A percentile compares a stretch with the other conserved stretches of the same genome.
phyloP scores from a whole-genome alignment of 257 asterid genomes.

The Nicotiana obtusifolia region DNA sequence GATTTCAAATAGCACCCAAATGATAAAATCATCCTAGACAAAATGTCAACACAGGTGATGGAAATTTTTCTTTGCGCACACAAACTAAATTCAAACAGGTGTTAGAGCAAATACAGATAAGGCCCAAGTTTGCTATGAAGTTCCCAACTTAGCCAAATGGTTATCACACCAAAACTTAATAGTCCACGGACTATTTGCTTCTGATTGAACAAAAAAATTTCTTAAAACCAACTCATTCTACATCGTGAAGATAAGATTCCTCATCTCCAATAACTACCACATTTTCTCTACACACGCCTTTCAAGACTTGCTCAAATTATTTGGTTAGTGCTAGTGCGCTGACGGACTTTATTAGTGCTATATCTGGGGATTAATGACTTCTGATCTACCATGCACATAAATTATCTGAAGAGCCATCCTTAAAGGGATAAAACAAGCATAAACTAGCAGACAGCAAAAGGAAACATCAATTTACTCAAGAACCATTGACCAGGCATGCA shows the following conservation, averaged over 20 bases:
- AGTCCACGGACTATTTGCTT: neutral
- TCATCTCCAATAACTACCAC: constrained; percentile 1
- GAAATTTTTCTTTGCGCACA: neutral
- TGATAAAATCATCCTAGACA: neutral
- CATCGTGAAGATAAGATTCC: neutral
- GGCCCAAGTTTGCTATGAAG: neutral
- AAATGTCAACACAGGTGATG: neutral
- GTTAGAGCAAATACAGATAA: neutral
- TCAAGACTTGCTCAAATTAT: neutral
- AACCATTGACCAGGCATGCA: neutral
- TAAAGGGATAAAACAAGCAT: neutral
- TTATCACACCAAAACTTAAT: neutral
- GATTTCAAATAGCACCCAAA: neutral
- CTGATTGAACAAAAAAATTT: neutral
- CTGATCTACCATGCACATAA: neutral
- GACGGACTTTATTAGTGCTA: neutral
- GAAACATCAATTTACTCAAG: neutral
- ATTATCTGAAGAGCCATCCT: neutral
- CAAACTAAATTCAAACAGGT: neutral
- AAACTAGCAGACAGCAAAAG: neutral
- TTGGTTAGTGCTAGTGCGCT: neutral
- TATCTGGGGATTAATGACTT: neutral
- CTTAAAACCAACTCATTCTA: neutral
- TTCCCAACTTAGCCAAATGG: neutral
- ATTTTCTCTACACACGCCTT: neutral